These are phyloP conservation scores for Grosmannia serpens DNA, from an alignment of 2,329 filamentous ascomycete genomes.

Conservation along the genomic window DNA sequence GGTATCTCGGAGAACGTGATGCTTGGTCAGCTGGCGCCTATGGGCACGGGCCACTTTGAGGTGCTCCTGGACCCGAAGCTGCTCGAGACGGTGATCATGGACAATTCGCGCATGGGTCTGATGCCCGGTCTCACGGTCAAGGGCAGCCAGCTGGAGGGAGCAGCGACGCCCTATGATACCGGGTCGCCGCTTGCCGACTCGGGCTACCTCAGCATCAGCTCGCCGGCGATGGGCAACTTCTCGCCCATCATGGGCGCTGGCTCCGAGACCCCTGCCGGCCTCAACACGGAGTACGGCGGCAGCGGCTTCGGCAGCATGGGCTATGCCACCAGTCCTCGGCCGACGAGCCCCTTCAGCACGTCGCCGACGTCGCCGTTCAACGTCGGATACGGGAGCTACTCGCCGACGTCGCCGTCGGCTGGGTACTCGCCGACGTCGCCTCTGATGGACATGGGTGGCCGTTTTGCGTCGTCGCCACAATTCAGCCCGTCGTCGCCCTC, in stretches of 20 bases:
- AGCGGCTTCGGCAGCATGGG: constrained; percentile 33
- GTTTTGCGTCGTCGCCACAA: constrained; percentile 44
- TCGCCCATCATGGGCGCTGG: constrained; percentile 68
- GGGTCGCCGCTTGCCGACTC: constrained; percentile 68
- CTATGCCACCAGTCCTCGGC: constrained; percentile 52
- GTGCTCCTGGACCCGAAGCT: constrained; percentile 88
- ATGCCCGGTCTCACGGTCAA: constrained; percentile 71
- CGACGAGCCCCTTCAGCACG: constrained; percentile 66
- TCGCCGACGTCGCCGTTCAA: constrained; percentile 56
- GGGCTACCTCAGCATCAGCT: constrained; percentile 47
- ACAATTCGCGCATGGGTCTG: constrained; percentile 76
- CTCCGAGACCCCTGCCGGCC: constrained; percentile 58
- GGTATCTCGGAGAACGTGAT: constrained; percentile 99
- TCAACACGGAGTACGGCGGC: constrained; percentile 48
- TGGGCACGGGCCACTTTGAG: constrained; percentile 94
- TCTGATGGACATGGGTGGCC: constrained; percentile 40
- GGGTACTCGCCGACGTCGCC: constrained; percentile 71
- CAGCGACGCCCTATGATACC: constrained; percentile 88
- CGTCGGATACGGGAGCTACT: constrained; percentile 50
- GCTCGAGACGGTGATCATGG: constrained; percentile 87
- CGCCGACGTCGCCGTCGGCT: constrained; percentile 63
- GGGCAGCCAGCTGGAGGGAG: constrained; percentile 64
- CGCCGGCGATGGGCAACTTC: constrained; percentile 54
- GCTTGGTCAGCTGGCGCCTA: constrained; percentile 90
- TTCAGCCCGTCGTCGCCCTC: constrained; percentile 54